Evolutionary conservation across 2,329 filamentous ascomycete genomes (phyloP).

Genomic region (Aureobasidium pullulans): DNA sequence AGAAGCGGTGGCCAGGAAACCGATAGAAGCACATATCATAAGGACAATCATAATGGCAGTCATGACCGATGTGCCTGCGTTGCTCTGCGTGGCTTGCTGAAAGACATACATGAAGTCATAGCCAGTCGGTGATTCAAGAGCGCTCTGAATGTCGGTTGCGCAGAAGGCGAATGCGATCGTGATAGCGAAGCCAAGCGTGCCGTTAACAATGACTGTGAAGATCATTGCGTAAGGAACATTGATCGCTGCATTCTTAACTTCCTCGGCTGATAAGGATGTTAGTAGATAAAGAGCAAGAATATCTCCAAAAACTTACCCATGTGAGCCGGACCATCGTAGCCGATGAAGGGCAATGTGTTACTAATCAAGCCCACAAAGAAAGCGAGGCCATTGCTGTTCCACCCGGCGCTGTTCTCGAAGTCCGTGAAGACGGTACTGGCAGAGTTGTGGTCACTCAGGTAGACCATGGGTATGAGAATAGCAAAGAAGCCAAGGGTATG

Average conservation of each 20-base stretch:
- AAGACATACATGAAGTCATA: constrained; percentile 48
- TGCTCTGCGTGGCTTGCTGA: constrained; percentile 36
- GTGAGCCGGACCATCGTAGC: no score
- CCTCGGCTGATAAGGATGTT: constrained; percentile 35
- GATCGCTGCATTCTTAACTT: constrained; percentile 41
- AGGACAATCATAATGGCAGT: constrained; percentile 37
- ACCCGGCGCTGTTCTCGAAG: constrained; percentile 25
- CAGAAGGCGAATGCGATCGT: constrained; percentile 39
- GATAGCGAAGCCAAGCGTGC: constrained; percentile 39
- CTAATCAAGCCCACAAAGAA: no score
- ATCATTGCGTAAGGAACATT: constrained; percentile 44
- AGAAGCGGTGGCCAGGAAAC: constrained; percentile 33
- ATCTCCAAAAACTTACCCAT: no score
- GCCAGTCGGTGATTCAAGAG: constrained; percentile 36
- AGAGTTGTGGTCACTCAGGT: constrained; percentile 22
- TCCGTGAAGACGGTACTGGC: constrained; percentile 25
- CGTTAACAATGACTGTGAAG: constrained; percentile 41
- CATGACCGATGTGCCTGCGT: constrained; percentile 40
- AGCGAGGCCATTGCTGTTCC: constrained; percentile 26
- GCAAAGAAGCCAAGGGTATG: constrained; percentile 17
- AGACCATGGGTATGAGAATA: constrained; percentile 21
- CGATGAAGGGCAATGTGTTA: no score
- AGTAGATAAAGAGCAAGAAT: background rate
- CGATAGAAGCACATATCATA: constrained; percentile 33
- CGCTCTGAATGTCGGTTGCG: constrained; percentile 33